Conservation (phyloP, 495 filamentous ascomycete species). For the Jackrogersella multiformis region DNA sequence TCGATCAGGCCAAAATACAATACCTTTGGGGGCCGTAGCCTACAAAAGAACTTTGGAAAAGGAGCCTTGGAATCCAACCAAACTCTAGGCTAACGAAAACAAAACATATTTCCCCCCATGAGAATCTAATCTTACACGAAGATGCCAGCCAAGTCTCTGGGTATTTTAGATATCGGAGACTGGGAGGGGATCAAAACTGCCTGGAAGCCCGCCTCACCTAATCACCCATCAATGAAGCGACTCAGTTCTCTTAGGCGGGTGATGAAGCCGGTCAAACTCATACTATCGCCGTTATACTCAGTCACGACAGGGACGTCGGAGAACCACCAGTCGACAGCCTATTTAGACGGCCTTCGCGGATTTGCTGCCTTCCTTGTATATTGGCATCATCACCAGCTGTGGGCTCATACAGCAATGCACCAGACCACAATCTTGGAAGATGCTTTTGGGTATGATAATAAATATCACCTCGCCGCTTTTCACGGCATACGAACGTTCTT, state of each 20-base stretch:
- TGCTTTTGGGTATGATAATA: conserved; percentile 46
- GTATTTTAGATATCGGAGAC: conserved; percentile 10
- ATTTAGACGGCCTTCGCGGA: conserved; percentile 59
- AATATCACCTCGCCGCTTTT: conserved; percentile 54
- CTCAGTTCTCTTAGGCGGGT: conserved; percentile 6
- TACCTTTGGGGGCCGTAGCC: background rate
- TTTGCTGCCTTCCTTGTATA: conserved; percentile 60
- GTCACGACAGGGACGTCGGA: conserved; percentile 7
- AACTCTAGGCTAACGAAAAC: no score
- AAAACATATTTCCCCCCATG: background rate
- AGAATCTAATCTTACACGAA: background rate
- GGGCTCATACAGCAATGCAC: conserved; percentile 45
- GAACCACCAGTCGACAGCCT: conserved; percentile 51
- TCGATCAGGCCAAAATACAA: background rate
- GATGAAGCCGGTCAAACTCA: conserved; percentile 7
- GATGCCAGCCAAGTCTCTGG: conserved; percentile 2
- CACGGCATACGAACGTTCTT: conserved; percentile 52
- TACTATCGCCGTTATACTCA: conserved; percentile 4
- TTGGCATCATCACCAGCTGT: conserved; percentile 58
- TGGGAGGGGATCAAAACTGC: conserved; percentile 35
- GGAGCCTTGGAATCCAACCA: background rate
- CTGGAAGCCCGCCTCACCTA: conserved; percentile 17
- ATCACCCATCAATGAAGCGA: background rate
- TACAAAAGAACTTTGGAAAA: background rate
- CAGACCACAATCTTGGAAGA: conserved; percentile 44